phyloP scores from a whole-genome alignment of 202 grass and related monocot genomes.

The Schoenoplectus tabernaemontani region DNA sequence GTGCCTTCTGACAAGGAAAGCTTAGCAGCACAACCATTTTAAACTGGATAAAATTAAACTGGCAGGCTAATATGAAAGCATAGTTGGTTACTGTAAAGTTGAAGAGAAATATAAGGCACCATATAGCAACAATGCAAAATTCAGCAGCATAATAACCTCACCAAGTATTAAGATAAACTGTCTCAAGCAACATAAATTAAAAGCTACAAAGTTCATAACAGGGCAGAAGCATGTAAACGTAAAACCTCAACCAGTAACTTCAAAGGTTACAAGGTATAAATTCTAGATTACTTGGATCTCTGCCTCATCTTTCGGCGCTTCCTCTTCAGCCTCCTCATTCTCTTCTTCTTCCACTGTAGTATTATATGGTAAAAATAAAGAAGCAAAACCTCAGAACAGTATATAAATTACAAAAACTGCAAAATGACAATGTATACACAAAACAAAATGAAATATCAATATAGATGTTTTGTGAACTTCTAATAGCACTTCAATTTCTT shows the following conservation, averaged over 20 bases:
- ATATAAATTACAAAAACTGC: background rate
- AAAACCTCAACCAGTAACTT: background rate
- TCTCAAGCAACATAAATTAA: background rate
- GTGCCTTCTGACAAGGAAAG: background rate
- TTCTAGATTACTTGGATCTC: constrained; percentile 61
- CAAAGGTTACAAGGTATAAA: background rate
- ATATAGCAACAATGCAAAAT: background rate
- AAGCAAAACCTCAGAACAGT: background rate
- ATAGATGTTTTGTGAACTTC: background rate
- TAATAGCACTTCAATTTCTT: background rate
- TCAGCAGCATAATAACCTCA: background rate
- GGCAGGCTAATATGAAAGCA: background rate
- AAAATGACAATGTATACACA: background rate
- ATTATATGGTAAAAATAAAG: background rate
- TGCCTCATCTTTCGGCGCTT: constrained; percentile 95
- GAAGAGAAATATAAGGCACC: background rate
- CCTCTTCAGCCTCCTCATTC: constrained; percentile 89
- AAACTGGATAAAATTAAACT: background rate
- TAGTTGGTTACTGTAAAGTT: background rate
- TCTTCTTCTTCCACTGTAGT: constrained; percentile 89
- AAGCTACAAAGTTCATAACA: constrained; percentile 1
- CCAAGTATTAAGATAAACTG: background rate
- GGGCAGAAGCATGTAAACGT: background rate
- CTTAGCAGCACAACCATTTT: background rate
- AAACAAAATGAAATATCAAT: background rate